phyloP scores from a whole-genome alignment of 257 asterid species.

The Ballota nigra region DNA sequence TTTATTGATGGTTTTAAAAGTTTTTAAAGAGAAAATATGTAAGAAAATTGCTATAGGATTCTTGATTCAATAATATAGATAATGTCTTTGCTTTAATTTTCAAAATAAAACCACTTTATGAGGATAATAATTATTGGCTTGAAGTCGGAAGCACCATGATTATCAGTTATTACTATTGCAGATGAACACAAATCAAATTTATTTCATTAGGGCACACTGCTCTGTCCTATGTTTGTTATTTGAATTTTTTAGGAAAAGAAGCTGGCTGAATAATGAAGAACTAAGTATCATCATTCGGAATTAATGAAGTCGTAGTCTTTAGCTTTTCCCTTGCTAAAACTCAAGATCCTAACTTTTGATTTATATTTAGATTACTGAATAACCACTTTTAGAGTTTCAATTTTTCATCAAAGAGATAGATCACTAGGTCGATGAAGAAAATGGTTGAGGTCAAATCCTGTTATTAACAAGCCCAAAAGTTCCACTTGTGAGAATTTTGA shows the following conservation, averaged over 20 bases:
- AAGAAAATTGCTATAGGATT: background rate
- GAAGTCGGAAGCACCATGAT: slow-evolving; percentile 3
- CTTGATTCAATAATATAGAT: background rate
- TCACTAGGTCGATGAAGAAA: no score
- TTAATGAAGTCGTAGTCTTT: background rate
- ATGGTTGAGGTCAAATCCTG: no score
- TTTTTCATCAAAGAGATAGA: background rate
- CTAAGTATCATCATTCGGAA: no score
- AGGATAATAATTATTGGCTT: background rate
- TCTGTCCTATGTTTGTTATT: background rate
- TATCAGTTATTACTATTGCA: background rate
- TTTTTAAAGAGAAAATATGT: no score
- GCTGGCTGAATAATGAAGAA: background rate
- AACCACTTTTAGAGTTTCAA: background rate
- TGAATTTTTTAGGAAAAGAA: background rate
- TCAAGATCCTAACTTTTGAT: background rate
- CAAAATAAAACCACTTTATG: background rate
- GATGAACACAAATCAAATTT: background rate
- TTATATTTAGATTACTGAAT: background rate
- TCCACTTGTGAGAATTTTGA: no score
- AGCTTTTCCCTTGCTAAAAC: background rate
- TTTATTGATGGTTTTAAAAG: background rate
- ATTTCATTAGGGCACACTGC: background rate
- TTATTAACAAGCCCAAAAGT: no score
- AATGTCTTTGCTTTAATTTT: no score